phyloP scores from a whole-genome alignment of 176 grass and related monocot genomes.

The Bothriochloa decipiens region DNA sequence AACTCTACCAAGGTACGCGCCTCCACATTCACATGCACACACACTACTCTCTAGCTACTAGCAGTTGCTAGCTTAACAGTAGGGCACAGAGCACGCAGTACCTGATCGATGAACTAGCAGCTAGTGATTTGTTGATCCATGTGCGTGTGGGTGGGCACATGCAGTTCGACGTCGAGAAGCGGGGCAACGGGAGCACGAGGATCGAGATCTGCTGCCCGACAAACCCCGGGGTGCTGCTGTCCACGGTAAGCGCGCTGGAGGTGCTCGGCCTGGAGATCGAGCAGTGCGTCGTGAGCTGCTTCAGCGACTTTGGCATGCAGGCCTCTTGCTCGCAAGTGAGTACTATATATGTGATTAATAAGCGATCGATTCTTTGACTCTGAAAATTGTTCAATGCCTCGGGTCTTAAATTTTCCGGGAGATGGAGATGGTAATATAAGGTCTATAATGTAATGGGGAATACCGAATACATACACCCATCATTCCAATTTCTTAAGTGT shows the following conservation, averaged over 20 bases:
- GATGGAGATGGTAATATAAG: background rate
- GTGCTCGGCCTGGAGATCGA: constrained; percentile 68
- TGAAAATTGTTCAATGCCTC: background rate
- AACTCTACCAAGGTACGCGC: constrained; percentile 64
- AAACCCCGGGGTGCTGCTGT: constrained; percentile 64
- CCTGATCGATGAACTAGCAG: background rate
- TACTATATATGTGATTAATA: background rate
- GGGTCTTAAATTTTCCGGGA: background rate
- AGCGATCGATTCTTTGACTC: background rate
- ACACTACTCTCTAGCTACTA: background rate
- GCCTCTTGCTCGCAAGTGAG: constrained; percentile 74
- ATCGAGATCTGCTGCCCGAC: constrained; percentile 73
- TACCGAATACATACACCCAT: too few species aligned
- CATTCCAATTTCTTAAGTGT: too few species aligned
- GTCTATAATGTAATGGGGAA: background rate
- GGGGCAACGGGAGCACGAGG: constrained; percentile 49
- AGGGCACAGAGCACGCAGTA: constrained; percentile 12
- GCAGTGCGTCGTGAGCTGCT: constrained; percentile 81
- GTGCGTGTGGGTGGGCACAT: background rate
- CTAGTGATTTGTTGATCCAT: constrained; percentile 22
- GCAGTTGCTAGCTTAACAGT: background rate
- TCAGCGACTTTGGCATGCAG: constrained; percentile 82
- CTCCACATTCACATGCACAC: background rate
- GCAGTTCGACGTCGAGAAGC: constrained; percentile 79
- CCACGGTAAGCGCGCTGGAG: constrained; percentile 65